Conservation (phyloP, 2,329 filamentous ascomycete genomes). For the Pseudohalonectria lignicola region DNA sequence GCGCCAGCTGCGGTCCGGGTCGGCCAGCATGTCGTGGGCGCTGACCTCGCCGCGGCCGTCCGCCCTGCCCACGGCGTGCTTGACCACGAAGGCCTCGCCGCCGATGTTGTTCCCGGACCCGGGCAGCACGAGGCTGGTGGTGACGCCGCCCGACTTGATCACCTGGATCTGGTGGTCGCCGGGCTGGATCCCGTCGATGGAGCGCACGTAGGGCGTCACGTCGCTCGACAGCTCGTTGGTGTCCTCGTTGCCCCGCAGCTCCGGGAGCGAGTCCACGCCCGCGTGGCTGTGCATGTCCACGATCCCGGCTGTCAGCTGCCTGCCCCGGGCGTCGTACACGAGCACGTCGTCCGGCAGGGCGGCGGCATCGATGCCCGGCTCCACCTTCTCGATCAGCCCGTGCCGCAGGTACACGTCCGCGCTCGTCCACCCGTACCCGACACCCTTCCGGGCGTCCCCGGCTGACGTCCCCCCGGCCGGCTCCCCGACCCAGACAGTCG, state of each 20-base stretch:
- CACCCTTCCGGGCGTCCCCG: constrained; percentile 44
- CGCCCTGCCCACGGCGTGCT: constrained; percentile 49
- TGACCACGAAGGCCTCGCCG: constrained; percentile 59
- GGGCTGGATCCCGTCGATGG: constrained; percentile 53
- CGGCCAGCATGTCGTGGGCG: constrained; percentile 51
- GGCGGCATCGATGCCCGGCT: constrained; percentile 25
- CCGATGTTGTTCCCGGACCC: constrained; percentile 65
- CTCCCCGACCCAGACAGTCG: constrained; percentile 56
- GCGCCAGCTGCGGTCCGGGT: constrained; percentile 53
- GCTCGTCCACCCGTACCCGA: constrained; percentile 47
- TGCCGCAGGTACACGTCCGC: constrained; percentile 51
- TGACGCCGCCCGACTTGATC: constrained; percentile 65
- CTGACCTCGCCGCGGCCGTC: constrained; percentile 54
- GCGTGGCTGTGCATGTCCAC: constrained; percentile 65
- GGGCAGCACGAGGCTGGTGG: constrained; percentile 54
- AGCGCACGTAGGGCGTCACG: constrained; percentile 57
- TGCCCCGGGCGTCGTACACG: constrained; percentile 47
- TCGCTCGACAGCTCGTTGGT: constrained; percentile 53
- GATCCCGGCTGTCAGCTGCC: constrained; percentile 53
- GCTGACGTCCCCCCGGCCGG: constrained; percentile 37
- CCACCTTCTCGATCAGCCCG: constrained; percentile 48
- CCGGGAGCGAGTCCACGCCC: constrained; percentile 47
- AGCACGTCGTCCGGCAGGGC: constrained; percentile 34
- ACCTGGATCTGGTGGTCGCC: constrained; percentile 54
- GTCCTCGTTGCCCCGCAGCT: constrained; percentile 42